phyloP scores from a whole-genome alignment of 2,329 filamentous ascomycete species.

The Aspergillus costaricaensis region DNA sequence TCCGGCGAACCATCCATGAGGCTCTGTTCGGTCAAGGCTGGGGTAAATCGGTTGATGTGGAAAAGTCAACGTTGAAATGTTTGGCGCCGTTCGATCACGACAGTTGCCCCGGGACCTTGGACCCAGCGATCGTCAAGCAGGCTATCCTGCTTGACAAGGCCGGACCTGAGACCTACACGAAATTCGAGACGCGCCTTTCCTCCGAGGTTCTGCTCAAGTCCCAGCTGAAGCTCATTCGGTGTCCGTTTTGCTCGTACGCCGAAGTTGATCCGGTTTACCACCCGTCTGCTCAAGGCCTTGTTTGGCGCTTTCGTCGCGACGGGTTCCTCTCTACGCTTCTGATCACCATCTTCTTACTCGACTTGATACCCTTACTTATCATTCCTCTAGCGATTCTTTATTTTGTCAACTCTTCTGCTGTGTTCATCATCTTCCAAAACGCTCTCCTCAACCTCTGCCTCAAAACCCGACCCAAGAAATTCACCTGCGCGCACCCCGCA shows the following conservation, averaged over 20 bases:
- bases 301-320: conserved; percentile 60
- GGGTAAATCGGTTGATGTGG: conserved; percentile 73
- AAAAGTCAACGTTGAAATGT: conserved; percentile 75
- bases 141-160: conserved; percentile 71
- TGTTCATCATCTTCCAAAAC: conserved; percentile 55
- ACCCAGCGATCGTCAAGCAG: conserved; percentile 67
- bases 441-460: conserved; percentile 69
- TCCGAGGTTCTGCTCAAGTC: conserved; percentile 74
- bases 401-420: conserved; percentile 54
- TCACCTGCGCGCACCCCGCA: conserved; percentile 69
- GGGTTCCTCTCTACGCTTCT: conserved; percentile 57
- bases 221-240: conserved; percentile 73
- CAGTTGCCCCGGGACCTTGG: conserved; percentile 72
- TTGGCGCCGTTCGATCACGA: conserved; percentile 71
- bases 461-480: conserved; percentile 71
- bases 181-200: conserved; percentile 76
- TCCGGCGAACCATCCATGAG: conserved; percentile 78
- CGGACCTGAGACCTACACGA: conserved; percentile 70
- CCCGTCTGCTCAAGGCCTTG: conserved; percentile 53
- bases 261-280: conserved; percentile 79
- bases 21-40: conserved; percentile 93
- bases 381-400: conserved; percentile 60
- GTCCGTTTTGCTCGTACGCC: conserved; percentile 88
- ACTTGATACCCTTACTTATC: conserved; percentile 47
- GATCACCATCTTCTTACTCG: conserved; percentile 46